Evolutionary conservation across 306 rosid genomes (phyloP).

Genomic region (Cucumis cinereus): DNA sequence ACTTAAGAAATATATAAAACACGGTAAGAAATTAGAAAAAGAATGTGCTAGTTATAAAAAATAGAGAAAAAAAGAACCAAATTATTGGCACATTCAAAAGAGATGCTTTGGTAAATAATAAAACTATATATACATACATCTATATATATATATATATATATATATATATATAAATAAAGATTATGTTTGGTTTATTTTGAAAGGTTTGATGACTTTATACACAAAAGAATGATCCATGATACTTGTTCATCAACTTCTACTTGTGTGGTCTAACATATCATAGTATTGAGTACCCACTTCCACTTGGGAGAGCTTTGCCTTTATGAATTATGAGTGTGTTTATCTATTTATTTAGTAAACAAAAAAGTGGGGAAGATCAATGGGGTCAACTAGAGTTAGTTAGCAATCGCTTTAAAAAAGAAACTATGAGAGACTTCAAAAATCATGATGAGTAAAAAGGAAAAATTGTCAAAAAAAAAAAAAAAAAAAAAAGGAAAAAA

Average conservation of each 20-base stretch:
- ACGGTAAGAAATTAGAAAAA: no score
- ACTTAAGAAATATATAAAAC: no score
- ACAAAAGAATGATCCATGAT: neutral
- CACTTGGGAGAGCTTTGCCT: neutral
- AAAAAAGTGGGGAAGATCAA: conserved; percentile 12
- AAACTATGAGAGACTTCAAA: conserved; percentile 30
- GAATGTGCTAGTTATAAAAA: no score
- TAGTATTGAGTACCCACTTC: conserved; percentile 2
- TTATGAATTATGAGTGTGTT: conserved; percentile 2
- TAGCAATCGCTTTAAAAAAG: conserved; percentile 20
- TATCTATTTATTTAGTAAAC: conserved; percentile 10
- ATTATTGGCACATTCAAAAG: no score
- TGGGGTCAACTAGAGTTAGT: conserved; percentile 41
- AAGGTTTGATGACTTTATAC: neutral
- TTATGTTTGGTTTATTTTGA: neutral
- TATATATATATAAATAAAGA: no score
- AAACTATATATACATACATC: no score
- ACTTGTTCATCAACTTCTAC: neutral
- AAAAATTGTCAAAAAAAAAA: conserved; percentile 16
- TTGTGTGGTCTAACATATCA: neutral
- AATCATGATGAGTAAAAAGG: conserved; percentile 26
- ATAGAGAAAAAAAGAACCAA: no score
- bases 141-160: no score
- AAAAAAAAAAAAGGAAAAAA: no score
- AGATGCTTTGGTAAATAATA: no score